Evolutionary conservation across 2,329 filamentous ascomycete species (phyloP).

Genomic region (Penicillium crustosum): DNA sequence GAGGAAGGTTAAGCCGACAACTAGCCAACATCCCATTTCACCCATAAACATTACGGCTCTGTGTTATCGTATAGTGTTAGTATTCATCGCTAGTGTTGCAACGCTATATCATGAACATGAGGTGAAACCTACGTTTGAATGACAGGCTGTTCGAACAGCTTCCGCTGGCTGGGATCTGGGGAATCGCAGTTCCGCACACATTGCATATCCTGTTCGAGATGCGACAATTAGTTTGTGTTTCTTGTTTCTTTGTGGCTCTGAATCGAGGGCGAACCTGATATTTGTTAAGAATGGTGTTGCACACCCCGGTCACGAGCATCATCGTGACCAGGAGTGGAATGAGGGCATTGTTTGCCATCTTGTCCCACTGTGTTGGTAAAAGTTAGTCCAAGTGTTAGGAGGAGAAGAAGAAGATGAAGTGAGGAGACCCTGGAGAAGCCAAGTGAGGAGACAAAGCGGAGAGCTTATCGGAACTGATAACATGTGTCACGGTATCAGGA

Average conservation of each 20-base stretch:
- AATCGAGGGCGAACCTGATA: slow-evolving; percentile 67
- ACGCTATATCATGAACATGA: not conserved
- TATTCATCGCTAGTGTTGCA: not conserved
- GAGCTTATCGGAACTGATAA: slow-evolving; percentile 13
- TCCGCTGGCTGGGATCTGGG: slow-evolving; percentile 63
- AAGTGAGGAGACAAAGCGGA: slow-evolving; percentile 15
- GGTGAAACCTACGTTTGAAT: slow-evolving; percentile 68
- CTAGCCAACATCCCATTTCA: slow-evolving; percentile 93
- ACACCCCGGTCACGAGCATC: slow-evolving; percentile 95
- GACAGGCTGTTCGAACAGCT: slow-evolving; percentile 88
- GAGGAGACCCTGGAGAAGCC: not conserved
- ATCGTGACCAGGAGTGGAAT: slow-evolving; percentile 87
- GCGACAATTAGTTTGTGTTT: slow-evolving; percentile 8
- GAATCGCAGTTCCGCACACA: slow-evolving; percentile 87
- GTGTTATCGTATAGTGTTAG: not conserved
- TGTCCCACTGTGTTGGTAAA: not conserved
- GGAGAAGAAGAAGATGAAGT: not conserved
- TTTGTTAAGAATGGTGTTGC: slow-evolving; percentile 95
- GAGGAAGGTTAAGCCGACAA: slow-evolving; percentile 69
- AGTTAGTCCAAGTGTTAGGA: not conserved
- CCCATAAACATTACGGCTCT: slow-evolving; percentile 93
- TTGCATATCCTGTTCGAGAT: slow-evolving; percentile 72
- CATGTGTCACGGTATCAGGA: slow-evolving; percentile 5
- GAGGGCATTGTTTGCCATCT: slow-evolving; percentile 69
- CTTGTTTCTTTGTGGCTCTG: not conserved